Percentiles rank a stretch among this genome's conserved stretches.
phyloP scores from a whole-genome alignment of 2,329 filamentous ascomycete species.

The Penicillium thymicola region DNA sequence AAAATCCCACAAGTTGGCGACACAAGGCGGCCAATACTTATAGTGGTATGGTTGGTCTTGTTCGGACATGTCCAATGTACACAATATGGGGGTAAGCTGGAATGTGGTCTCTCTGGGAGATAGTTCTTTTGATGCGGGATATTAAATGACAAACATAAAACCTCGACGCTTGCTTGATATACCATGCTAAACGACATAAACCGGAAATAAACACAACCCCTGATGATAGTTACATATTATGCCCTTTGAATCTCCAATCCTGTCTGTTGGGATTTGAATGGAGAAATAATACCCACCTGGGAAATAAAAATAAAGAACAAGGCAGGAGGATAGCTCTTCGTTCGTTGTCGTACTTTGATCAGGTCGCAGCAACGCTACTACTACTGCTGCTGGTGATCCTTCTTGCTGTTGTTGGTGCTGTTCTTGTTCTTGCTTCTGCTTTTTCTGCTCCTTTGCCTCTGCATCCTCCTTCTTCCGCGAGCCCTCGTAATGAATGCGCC shows the following conservation, averaged over 20 bases:
- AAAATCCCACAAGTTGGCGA: not conserved
- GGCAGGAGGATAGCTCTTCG: not conserved
- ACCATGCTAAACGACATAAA: not conserved
- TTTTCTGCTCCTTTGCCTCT: slow-evolving; percentile 18
- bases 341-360: not conserved
- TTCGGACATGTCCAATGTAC: not conserved
- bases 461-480: slow-evolving; percentile 19
- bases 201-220: not conserved
- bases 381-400: no score
- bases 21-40: not conserved
- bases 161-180: not conserved
- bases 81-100: not conserved
- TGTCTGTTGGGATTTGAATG: not conserved
- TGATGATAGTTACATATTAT: not conserved
- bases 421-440: slow-evolving; percentile 3
- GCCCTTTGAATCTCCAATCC: not conserved
- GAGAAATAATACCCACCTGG: no score
- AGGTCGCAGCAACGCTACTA: not conserved
- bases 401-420: not conserved
- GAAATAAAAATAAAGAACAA: no score
- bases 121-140: not conserved
- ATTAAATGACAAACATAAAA: not conserved
- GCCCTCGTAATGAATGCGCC: slow-evolving; percentile 19
- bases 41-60: not conserved
- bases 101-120: no score